Percentiles rank a stretch among this genome's conserved stretches.
These are phyloP conservation scores for Elsinoe necatrix DNA, from an alignment of 2,329 filamentous ascomycete species.

Conservation along the genomic window DNA sequence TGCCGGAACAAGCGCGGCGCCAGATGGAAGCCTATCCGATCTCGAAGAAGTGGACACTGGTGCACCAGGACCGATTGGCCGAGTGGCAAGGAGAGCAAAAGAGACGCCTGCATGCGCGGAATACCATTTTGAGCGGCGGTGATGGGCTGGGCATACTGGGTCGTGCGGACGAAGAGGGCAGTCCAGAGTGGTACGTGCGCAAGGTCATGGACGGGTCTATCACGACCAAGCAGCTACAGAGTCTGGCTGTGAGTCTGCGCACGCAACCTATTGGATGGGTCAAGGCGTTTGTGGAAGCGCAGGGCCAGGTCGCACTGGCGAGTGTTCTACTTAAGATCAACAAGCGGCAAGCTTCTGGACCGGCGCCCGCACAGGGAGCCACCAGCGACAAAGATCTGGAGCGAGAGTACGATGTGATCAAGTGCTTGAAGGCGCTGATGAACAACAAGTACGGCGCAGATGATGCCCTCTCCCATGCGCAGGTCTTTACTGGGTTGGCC, in stretches of 20 bases:
- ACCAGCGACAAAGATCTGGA: slow-evolving; percentile 73
- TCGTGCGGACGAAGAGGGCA: slow-evolving; percentile 86
- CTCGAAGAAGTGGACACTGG: slow-evolving; percentile 93
- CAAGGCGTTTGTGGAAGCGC: slow-evolving; percentile 89
- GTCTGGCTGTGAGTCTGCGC: slow-evolving; percentile 84
- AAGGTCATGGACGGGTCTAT: slow-evolving; percentile 95
- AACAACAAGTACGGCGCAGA: slow-evolving; percentile 99
- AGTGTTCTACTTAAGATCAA: slow-evolving; percentile 93
- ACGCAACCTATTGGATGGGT: slow-evolving; percentile 98
- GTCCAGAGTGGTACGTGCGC: slow-evolving; percentile 95
- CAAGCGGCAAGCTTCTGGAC: slow-evolving; percentile 68
- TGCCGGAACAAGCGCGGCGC: slow-evolving; percentile 85
- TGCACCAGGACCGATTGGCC: slow-evolving; percentile 87
- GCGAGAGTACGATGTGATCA: slow-evolving; percentile 92
- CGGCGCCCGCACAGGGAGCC: slow-evolving; percentile 46
- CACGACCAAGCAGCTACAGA: slow-evolving; percentile 82
- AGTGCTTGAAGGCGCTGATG: slow-evolving; percentile 94
- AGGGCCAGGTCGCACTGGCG: slow-evolving; percentile 91
- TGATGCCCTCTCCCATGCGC: slow-evolving; percentile 82
- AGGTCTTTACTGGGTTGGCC: slow-evolving; percentile 79
- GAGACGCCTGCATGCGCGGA: slow-evolving; percentile 64
- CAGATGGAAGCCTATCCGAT: slow-evolving; percentile 96
- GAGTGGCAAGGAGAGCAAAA: slow-evolving; percentile 95
- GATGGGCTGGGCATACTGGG: slow-evolving; percentile 60
- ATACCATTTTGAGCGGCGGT: slow-evolving; percentile 55